Percentiles rank a stretch among this genome's conserved stretches.
These are phyloP conservation scores for Cryptococcus neoformans DNA, from an alignment of 1,284 basidiomycete genomes.

Conservation along the genomic window DNA sequence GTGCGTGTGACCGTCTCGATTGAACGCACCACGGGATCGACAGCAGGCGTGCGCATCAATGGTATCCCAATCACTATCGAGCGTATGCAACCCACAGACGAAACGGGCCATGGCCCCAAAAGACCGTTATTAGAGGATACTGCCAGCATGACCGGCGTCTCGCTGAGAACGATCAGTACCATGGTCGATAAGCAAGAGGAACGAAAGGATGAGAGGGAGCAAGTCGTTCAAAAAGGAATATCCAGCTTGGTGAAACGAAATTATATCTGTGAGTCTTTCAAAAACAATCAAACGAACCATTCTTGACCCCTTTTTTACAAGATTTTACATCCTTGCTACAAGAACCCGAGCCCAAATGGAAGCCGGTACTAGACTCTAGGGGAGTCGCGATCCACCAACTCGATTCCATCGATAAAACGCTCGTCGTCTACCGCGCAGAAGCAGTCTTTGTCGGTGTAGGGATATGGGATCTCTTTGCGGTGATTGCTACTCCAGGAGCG, in stretches of 20 bases:
- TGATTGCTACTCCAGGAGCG: constrained; percentile 79
- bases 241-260: constrained; percentile 80
- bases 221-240: constrained; percentile 70
- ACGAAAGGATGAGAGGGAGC: constrained; percentile 54
- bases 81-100: constrained; percentile 24
- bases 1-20: constrained; percentile 74
- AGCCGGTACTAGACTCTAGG: constrained; percentile 69
- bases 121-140: constrained; percentile 39
- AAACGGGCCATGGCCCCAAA: not conserved
- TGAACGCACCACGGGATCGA: constrained; percentile 62
- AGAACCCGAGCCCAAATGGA: constrained; percentile 99
- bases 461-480: constrained; percentile 93
- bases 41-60: constrained; percentile 66
- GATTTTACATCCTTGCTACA: constrained; percentile 94
- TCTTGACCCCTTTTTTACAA: too few species aligned
- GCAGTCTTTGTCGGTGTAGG: constrained; percentile 96
- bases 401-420: constrained; percentile 94
- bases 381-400: constrained; percentile 94
- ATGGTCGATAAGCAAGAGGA: constrained; percentile 12
- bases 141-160: constrained; percentile 40
- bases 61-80: constrained; percentile 71
- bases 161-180: constrained; percentile 33
- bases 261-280: constrained; percentile 67
- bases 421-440: constrained; percentile 94
- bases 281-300: too few species aligned